Conservation (phyloP, 2,329 filamentous ascomycete genomes). For the Microsporum ferrugineum region DNA sequence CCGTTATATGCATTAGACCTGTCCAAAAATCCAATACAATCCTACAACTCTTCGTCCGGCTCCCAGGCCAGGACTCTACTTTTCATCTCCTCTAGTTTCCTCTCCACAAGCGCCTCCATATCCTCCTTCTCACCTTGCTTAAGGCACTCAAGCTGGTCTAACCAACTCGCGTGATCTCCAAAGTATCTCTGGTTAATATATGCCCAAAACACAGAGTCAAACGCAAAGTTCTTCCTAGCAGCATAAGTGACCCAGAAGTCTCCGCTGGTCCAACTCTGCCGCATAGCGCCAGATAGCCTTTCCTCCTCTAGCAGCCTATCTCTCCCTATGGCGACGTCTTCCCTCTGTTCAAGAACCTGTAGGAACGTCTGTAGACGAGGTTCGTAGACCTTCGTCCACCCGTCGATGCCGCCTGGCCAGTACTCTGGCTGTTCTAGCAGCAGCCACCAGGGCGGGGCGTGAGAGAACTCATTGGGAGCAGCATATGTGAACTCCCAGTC, state of each 20-base stretch:
- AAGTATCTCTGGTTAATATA: slow-evolving; percentile 20
- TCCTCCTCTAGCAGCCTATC: slow-evolving; percentile 8
- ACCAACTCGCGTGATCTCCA: slow-evolving; percentile 12
- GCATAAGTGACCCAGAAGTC: slow-evolving; percentile 17
- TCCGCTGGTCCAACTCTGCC: slow-evolving; percentile 16
- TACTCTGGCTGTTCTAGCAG: slow-evolving; percentile 20
- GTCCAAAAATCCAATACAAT: not conserved
- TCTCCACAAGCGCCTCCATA: slow-evolving; percentile 15
- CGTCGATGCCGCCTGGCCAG: slow-evolving; percentile 13
- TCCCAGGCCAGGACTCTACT: not conserved
- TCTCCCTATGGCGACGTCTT: slow-evolving; percentile 9
- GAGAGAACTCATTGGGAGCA: slow-evolving; percentile 31
- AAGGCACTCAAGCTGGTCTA: slow-evolving; percentile 15
- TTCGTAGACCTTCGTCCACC: slow-evolving; percentile 12
- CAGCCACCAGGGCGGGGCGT: slow-evolving; percentile 33
- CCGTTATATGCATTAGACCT: not conserved
- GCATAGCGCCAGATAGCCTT: slow-evolving; percentile 15
- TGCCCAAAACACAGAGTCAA: slow-evolving; percentile 20
- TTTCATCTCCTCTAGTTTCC: slow-evolving; percentile 13
- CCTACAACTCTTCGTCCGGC: not conserved
- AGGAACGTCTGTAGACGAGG: slow-evolving; percentile 14
- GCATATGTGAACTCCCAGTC: slow-evolving; percentile 36
- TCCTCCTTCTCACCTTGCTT: slow-evolving; percentile 13
- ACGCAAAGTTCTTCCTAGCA: slow-evolving; percentile 17
- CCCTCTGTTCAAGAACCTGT: slow-evolving; percentile 10